Evolutionary conservation across 2,329 filamentous ascomycete genomes (phyloP).

Genomic region (Colletotrichum filicis): DNA sequence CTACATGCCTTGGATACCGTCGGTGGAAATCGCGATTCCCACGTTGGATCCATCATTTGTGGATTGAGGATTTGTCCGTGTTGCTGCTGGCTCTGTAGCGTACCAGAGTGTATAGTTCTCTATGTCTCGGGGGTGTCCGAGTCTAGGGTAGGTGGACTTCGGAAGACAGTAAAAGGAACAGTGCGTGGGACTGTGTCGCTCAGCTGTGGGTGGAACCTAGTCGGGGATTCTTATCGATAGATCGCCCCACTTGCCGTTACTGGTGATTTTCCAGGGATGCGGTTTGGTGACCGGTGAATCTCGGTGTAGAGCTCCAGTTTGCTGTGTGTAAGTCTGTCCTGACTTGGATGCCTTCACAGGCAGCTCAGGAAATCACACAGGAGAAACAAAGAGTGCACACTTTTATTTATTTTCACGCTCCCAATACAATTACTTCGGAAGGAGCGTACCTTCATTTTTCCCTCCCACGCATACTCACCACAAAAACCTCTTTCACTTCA

Average conservation of each 20-base stretch:
- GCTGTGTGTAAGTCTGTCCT: not conserved
- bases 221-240: not conserved
- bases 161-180: not conserved
- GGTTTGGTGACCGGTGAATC: not conserved
- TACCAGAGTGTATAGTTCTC: not conserved
- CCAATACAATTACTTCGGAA: not conserved
- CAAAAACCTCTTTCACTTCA: not conserved
- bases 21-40: slow-evolving; percentile 23
- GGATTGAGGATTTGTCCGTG: not conserved
- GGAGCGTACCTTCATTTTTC: too few relatives aligned
- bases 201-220: not conserved
- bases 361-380: not conserved
- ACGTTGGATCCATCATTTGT: slow-evolving; percentile 13
- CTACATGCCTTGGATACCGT: slow-evolving; percentile 32
- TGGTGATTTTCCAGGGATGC: not conserved
- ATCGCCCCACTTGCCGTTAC: slow-evolving; percentile 8
- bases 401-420: not conserved
- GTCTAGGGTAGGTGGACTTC: not conserved
- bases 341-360: not conserved
- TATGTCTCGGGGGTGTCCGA: slow-evolving; percentile 3
- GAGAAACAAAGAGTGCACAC: not conserved
- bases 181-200: not conserved
- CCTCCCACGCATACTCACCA: too few relatives aligned
- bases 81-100: not conserved
- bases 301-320: not conserved